Conservation (phyloP, 139 green algal species). For the Picochlorum sp. region DNA sequence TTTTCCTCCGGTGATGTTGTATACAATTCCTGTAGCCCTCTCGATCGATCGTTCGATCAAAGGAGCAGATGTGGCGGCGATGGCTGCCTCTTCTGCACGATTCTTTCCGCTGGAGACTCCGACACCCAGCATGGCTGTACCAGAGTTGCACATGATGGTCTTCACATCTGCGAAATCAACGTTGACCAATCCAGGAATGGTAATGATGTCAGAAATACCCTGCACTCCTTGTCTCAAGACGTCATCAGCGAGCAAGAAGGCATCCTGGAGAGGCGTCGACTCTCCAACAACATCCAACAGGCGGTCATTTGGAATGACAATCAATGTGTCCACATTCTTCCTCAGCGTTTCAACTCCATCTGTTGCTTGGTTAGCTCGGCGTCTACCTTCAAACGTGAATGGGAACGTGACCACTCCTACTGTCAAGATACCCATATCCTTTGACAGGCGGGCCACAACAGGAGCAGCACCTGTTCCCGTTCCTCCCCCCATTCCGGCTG, state of each 20-base stretch:
- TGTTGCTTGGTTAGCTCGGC: conserved; percentile 57
- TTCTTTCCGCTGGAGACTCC: conserved; percentile 54
- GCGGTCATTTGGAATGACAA: conserved; percentile 96
- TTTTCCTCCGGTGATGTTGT: conserved; percentile 92
- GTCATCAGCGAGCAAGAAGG: conserved; percentile 92
- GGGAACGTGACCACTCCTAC: conserved; percentile 94
- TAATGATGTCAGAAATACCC: conserved; percentile 99
- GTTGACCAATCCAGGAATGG: conserved; percentile 93
- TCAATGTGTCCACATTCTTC: conserved; percentile 89
- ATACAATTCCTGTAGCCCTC: conserved; percentile 91
- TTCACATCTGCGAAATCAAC: conserved; percentile 98
- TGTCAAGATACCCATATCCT: conserved; percentile 85
- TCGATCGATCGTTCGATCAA: conserved; percentile 94
- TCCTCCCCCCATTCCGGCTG: conserved; percentile 92
- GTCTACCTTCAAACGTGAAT: conserved; percentile 92
- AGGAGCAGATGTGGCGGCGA: conserved; percentile 76
- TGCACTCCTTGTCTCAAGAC: conserved; percentile 90
- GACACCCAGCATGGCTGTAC: conserved; percentile 88
- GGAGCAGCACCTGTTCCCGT: conserved; percentile 90
- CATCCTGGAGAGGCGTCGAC: conserved; percentile 80
- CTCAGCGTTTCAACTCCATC: conserved; percentile 68
- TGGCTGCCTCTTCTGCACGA: conserved; percentile 45
- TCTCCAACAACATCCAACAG: conserved; percentile 80
- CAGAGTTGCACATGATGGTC: conserved; percentile 91
- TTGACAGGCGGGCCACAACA: conserved; percentile 75